phyloP scores from a whole-genome alignment of 768 basidiomycete genomes.

The Punctularia strigosozonata region DNA sequence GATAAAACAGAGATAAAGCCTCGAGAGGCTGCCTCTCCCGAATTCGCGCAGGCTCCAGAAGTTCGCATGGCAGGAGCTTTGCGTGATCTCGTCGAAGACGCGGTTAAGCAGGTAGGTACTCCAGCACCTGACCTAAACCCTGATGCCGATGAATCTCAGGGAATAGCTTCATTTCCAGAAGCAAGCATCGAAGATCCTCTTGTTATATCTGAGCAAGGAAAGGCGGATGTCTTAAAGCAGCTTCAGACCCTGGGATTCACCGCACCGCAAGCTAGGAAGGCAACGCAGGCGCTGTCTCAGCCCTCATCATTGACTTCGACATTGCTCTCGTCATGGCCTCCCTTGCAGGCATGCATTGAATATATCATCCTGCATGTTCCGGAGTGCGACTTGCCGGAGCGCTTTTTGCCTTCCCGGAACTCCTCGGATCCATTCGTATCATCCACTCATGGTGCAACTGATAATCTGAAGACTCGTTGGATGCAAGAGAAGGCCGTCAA shows the following conservation, averaged over 20 bases:
- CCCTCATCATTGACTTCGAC: constrained; percentile 49
- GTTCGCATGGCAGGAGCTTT: constrained; percentile 73
- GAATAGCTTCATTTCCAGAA: constrained; percentile 39
- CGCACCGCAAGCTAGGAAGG: constrained; percentile 35
- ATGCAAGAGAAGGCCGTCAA: constrained; percentile 69
- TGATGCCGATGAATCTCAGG: constrained; percentile 28
- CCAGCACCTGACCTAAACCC: neutral
- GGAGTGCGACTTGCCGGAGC: constrained; percentile 76
- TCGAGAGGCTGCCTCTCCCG: constrained; percentile 15
- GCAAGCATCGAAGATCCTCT: constrained; percentile 21
- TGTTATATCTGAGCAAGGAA: constrained; percentile 30
- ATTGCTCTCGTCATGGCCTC: constrained; percentile 44
- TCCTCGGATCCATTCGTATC: constrained; percentile 63
- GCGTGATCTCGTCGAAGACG: constrained; percentile 71
- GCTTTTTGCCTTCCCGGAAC: constrained; percentile 53
- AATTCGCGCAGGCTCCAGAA: constrained; percentile 47
- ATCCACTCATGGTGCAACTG: constrained; percentile 47
- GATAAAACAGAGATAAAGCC: constrained; percentile 7
- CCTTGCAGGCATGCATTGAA: constrained; percentile 72
- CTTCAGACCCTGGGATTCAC: constrained; percentile 61
- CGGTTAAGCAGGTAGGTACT: constrained; percentile 65
- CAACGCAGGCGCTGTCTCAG: constrained; percentile 42
- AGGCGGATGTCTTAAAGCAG: constrained; percentile 34
- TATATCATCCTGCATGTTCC: constrained; percentile 76
- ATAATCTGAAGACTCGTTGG: constrained; percentile 66